These are phyloP conservation scores for Eucalyptus sp. DNA, from an alignment of 345 rosid genomes.

Conservation along the genomic window DNA sequence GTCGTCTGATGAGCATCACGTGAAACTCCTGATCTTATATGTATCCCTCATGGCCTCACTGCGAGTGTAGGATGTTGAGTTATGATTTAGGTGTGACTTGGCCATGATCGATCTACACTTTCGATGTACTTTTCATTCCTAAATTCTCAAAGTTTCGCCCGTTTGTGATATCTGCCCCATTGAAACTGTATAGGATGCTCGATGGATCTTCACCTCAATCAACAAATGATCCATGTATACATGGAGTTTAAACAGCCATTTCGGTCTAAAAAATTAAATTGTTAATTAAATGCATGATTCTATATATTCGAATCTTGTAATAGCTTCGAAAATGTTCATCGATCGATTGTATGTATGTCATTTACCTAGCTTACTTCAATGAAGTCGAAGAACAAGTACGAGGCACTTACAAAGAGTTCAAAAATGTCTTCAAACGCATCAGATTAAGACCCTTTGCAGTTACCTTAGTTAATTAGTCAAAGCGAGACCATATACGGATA, in stretches of 20 bases:
- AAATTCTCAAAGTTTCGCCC: constrained; percentile 35
- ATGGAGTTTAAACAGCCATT: background rate
- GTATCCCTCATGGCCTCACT: background rate
- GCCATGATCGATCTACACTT: constrained; percentile 1
- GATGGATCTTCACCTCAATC: constrained; percentile 55
- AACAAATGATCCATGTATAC: constrained; percentile 53
- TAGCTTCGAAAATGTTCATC: background rate
- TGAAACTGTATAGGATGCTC: constrained; percentile 26
- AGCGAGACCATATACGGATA: background rate
- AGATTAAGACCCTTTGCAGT: background rate
- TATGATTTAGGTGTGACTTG: background rate
- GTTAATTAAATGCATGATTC: background rate
- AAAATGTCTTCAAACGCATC: background rate
- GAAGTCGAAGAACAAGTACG: background rate
- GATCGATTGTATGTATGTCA: background rate
- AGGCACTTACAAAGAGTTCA: background rate
- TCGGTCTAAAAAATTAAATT: fast-evolving
- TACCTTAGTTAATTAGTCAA: background rate
- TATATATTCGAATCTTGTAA: background rate
- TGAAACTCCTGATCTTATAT: background rate
- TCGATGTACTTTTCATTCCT: constrained; percentile 34
- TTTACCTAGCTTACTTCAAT: background rate
- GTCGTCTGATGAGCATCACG: background rate
- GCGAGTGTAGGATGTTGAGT: background rate
- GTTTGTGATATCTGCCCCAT: constrained; percentile 44